Evolutionary conservation across 176 grass and related monocot genomes (phyloP).

Genomic region (Eleusine indica): DNA sequence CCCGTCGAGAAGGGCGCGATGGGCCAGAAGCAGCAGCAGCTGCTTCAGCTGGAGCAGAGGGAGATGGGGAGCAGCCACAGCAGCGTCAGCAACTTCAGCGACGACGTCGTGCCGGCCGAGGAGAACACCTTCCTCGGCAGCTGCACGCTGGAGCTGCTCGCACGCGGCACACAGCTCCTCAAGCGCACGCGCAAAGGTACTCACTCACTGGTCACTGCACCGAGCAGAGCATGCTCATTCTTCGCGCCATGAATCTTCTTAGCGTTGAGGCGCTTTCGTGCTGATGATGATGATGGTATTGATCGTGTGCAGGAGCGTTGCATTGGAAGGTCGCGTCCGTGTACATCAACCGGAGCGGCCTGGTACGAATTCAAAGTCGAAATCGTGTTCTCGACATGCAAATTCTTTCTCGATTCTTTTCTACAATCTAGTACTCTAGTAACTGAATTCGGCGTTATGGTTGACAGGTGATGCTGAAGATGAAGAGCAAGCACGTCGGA

Average conservation of each 20-base stretch:
- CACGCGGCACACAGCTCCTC: constrained; percentile 88
- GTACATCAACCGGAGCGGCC: constrained; percentile 73
- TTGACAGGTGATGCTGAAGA: constrained; percentile 83
- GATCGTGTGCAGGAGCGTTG: constrained; percentile 55
- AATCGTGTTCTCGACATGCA: too few relatives aligned
- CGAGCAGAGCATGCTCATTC: too few relatives aligned
- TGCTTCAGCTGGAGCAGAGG: constrained; percentile 35
- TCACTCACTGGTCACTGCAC: too few relatives aligned
- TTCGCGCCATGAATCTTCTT: not conserved
- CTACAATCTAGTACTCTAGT: too few relatives aligned
- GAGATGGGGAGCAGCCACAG: constrained; percentile 55
- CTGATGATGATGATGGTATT: not conserved
- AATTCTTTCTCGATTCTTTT: too few relatives aligned
- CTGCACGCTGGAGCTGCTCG: constrained; percentile 87
- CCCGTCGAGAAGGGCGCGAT: constrained; percentile 77
- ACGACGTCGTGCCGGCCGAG: constrained; percentile 57
- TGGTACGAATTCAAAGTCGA: constrained; percentile 36
- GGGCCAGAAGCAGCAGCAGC: constrained; percentile 35
- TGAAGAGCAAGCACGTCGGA: constrained; percentile 86
- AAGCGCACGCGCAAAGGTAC: constrained; percentile 95
- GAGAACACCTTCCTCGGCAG: constrained; percentile 80
- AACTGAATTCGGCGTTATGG: not conserved
- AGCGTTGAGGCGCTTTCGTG: too few relatives aligned
- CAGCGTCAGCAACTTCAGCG: constrained; percentile 69
- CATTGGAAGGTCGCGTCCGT: constrained; percentile 90